Evolutionary conservation across 1,139 yeast species (phyloP), one percentile per base, ranked within the genome.

Genomic region (Protomyces inouyei): DNA sequence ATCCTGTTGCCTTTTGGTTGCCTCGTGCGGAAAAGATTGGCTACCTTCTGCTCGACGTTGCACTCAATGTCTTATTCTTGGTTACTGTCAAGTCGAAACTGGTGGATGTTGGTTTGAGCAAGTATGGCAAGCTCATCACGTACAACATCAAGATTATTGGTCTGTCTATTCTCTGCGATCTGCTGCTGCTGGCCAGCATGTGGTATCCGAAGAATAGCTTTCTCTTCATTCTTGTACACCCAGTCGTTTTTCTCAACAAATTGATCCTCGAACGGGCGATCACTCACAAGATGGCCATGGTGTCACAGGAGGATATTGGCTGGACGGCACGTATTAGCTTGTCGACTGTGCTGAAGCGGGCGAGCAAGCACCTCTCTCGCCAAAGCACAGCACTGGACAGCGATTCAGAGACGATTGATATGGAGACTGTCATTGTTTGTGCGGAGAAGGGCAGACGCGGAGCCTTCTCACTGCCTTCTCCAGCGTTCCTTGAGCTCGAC

Each of bases 221-320:
- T 21, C 45, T 56, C 46, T 56, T 56, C 35, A 56, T 56, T 53
- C 35, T 56, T 28, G 38, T 56, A 32, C 60, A 56, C 21, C 60
- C 60, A 9, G 60, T 56, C 14, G 25, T 46, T 12, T 56, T 23
- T 21, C 60, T 56, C 54, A 56, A 56, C 25, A 56, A 56, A 21
- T 45, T 56, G 28, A 23, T 56, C 23, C 60, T 56, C 35, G 60
- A 56, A 46, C 48, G 48, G 46, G 48, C 60, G 2, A 36, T 56
- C n/a, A 32, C 53, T n/a, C 45, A 28, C 46, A 56, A 36, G 36
- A 56, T 56, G 60, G 60, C 45, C 32, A 43, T 35, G 8, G 60
- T 56, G 1, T 56, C 60, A 9, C 25, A 46, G 36, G 60, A 56
- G 23, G 54, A 52, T 6, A 46, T 36, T 36, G 23, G 18, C 9